Percentiles rank a stretch among this genome's conserved stretches.
Conservation (phyloP, 2,329 filamentous ascomycete genomes). For the Claviceps digitariae region DNA sequence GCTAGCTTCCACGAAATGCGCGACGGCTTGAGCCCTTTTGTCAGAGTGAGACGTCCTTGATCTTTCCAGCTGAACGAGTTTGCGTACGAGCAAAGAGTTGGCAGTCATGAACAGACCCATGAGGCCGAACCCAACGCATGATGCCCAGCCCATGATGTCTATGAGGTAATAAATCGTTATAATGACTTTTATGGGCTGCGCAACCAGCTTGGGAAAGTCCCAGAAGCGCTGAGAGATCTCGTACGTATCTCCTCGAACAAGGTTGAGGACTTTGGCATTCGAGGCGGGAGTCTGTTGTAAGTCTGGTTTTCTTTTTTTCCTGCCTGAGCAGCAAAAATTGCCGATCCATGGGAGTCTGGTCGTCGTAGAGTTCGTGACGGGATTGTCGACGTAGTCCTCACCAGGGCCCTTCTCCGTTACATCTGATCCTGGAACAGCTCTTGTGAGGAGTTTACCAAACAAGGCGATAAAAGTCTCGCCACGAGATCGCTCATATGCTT, state of each 20-base stretch:
- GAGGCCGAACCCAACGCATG: constrained; percentile 58
- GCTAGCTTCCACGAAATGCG: constrained; percentile 78
- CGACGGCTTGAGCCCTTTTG: constrained; percentile 62
- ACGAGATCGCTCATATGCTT: constrained; percentile 69
- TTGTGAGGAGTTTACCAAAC: constrained; percentile 24
- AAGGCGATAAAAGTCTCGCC: constrained; percentile 45
- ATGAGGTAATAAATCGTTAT: constrained; percentile 52
- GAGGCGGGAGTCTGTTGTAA: constrained; percentile 45
- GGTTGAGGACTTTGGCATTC: constrained; percentile 80
- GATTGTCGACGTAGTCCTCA: constrained; percentile 6
- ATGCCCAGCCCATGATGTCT: constrained; percentile 66
- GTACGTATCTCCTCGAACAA: constrained; percentile 73
- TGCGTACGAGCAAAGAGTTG: constrained; percentile 54
- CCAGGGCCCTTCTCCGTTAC: constrained; percentile 21
- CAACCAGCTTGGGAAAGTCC: constrained; percentile 68
- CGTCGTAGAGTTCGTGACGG: not conserved
- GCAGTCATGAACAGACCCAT: constrained; percentile 54
- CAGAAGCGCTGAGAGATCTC: constrained; percentile 75
- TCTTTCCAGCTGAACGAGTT: constrained; percentile 55
- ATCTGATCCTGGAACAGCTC: constrained; percentile 25
- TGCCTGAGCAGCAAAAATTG: constrained; percentile 11
- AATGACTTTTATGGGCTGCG: constrained; percentile 63
- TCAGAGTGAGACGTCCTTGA: constrained; percentile 63
- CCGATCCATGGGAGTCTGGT: constrained; percentile 8
- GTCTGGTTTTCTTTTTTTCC: constrained; percentile 2